Base-by-base conservation (phyloP, 371 early-diverging fungal species). In the Saksenaea vasiformis region DNA sequence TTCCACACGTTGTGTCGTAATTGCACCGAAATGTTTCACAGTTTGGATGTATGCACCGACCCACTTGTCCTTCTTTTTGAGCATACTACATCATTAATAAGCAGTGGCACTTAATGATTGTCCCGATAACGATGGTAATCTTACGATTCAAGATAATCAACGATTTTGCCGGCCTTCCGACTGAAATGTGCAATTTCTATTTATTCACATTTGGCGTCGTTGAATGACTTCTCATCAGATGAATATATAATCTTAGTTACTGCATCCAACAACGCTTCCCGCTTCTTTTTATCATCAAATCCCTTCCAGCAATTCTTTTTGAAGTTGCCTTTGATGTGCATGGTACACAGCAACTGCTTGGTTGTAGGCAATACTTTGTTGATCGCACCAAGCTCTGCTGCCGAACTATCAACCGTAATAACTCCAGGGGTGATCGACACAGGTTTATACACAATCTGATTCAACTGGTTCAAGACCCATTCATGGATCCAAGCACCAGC, bases 1-100 rank as follows among this genome's bases (percentile, higher is more conserved):
- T 51, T 56, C 57, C 8, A 63, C 63, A 34, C 63, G 39, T 22
- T 63, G 63, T 15, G 63, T 54, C 1, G 62, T 38, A 7, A 38
- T n/a, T 7, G 37, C 36, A 37, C 62, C 62, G 35, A 62, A 24
- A 43, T 57, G 63, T 1, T 7, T 14, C 11, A 36, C 35, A 22
- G 53, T 9, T 44, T 57, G 35, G 14, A 19, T 36, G 56, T 56
- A 56, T 2, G 57, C 43, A 31, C 63, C 57, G 5, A 24, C 56
- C 63, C 57, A 63, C 27, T 2, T 11, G 5, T 63, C 57, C 31
- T 63, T 63, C 13, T 56, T 35, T 13, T 15, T 8, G 44, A n/a
- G 35, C 13, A 19, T 44, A 27, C 63, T 63, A 54, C 15, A 5
- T 34, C 17, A 15, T 37, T 8, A 8, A 13, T 8, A 37, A 8